These are phyloP conservation scores for Helenozyma rhizophorensis DNA, from an alignment of 805 yeast species.

Conservation along the genomic window DNA sequence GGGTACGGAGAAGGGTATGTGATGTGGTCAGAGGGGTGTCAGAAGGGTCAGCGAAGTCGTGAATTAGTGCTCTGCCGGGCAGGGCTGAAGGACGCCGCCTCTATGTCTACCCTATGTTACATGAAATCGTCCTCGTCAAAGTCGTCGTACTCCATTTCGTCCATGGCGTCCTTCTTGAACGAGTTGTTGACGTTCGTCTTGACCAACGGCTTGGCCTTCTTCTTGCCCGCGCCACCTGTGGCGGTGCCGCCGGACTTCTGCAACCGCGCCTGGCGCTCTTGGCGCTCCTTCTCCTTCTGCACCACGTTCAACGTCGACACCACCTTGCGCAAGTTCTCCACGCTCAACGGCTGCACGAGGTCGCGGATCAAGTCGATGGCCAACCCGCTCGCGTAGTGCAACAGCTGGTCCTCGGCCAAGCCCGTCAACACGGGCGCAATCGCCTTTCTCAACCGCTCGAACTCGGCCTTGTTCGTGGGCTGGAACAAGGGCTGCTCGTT, in stretches of 20 bases:
- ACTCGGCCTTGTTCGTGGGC: slow-evolving; percentile 77
- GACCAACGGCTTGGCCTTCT: slow-evolving; percentile 81
- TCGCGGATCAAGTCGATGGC: slow-evolving; percentile 87
- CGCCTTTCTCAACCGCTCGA: slow-evolving; percentile 66
- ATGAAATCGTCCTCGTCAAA: slow-evolving; percentile 80
- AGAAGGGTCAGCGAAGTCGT: no score
- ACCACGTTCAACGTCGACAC: slow-evolving; percentile 77
- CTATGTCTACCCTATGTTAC: no score
- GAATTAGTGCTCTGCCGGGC: no score
- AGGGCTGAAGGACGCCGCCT: no score
- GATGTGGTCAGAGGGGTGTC: no score
- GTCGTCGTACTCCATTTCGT: slow-evolving; percentile 56
- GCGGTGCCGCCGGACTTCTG: slow-evolving; percentile 81
- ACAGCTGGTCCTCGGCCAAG: slow-evolving; percentile 55
- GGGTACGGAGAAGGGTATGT: no score
- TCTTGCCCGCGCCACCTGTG: slow-evolving; percentile 91
- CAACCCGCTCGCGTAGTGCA: slow-evolving; percentile 69
- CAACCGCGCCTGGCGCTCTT: slow-evolving; percentile 84
- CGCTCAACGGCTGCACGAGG: slow-evolving; percentile 70
- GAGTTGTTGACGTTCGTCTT: slow-evolving; percentile 50
- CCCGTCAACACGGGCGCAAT: slow-evolving; percentile 56
- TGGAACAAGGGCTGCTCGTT: slow-evolving; percentile 78
- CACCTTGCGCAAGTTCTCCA: slow-evolving; percentile 82
- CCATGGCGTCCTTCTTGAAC: slow-evolving; percentile 62
- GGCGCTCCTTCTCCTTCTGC: slow-evolving; percentile 79